Conservation (phyloP, 108 stramenopile species). For the Ochromonas danica region DNA sequence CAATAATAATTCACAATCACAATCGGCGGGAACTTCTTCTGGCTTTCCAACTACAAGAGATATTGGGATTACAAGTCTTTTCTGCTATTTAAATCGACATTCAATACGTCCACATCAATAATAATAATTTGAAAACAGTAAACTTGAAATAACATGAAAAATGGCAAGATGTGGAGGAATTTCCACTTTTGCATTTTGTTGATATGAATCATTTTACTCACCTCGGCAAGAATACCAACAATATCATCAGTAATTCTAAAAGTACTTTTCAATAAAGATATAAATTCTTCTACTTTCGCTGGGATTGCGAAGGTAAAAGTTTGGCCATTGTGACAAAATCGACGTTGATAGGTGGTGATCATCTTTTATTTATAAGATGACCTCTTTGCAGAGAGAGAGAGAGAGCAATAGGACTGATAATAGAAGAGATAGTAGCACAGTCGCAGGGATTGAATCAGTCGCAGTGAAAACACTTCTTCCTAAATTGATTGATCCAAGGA, state of each 20-base stretch:
- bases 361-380: too few species aligned
- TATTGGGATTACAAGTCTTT: conserved; percentile 3
- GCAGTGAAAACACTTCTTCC: too few species aligned
- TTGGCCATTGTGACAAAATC: conserved; percentile 6
- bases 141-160: background rate
- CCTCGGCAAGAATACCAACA: conserved; percentile 28
- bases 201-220: conserved; percentile 2
- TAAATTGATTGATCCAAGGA: too few species aligned
- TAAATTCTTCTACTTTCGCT: background rate
- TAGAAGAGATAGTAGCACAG: too few species aligned
- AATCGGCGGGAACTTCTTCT: background rate
- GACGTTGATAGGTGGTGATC: background rate
- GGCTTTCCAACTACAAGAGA: background rate
- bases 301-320: background rate
- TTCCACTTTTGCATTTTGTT: too few species aligned
- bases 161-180: background rate
- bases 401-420: too few species aligned
- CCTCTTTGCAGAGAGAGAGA: too few species aligned
- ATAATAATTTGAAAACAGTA: background rate
- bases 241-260: conserved; percentile 16
- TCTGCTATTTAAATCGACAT: background rate
- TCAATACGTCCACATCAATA: background rate
- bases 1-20: background rate
- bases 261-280: background rate
- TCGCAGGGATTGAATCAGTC: too few species aligned